Evolutionary conservation across 2,329 filamentous ascomycete species (phyloP).

Genomic region (Phoma herbarum): DNA sequence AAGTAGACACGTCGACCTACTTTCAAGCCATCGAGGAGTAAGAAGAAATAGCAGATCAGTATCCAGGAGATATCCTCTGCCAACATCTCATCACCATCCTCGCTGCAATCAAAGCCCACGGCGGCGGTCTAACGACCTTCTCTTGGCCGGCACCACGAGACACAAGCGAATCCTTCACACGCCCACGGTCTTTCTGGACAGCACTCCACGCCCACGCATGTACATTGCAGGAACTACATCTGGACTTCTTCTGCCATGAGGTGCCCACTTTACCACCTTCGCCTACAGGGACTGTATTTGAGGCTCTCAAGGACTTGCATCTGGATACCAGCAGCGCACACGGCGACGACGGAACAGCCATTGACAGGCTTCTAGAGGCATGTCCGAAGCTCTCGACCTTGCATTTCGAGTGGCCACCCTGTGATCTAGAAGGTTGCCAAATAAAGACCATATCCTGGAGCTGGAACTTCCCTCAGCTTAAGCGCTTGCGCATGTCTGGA

Average conservation of each 20-base stretch:
- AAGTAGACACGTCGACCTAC: not conserved
- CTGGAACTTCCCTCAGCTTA: constrained; percentile 3
- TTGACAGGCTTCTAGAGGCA: not conserved
- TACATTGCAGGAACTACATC: not conserved
- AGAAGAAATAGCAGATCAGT: not conserved
- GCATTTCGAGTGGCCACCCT: constrained; percentile 3
- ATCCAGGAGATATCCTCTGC: not conserved
- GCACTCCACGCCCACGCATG: not conserved
- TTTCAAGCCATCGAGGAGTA: not conserved
- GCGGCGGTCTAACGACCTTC: not conserved
- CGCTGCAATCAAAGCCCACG: not conserved
- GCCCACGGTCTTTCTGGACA: constrained; percentile 1
- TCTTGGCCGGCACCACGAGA: not conserved
- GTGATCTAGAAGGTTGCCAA: not conserved
- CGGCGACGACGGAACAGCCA: not conserved
- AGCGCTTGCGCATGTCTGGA: not conserved
- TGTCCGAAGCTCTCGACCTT: not conserved
- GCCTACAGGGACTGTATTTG: not conserved
- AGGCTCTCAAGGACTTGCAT: not conserved
- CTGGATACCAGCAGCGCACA: constrained; percentile 1
- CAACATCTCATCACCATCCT: not conserved
- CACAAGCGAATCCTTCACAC: not conserved
- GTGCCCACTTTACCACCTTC: not conserved
- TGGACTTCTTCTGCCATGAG: constrained; percentile 7
- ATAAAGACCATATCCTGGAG: constrained; percentile 1